Conservation (phyloP, 768 basidiomycete species). For the Rhodotorula graminis region DNA sequence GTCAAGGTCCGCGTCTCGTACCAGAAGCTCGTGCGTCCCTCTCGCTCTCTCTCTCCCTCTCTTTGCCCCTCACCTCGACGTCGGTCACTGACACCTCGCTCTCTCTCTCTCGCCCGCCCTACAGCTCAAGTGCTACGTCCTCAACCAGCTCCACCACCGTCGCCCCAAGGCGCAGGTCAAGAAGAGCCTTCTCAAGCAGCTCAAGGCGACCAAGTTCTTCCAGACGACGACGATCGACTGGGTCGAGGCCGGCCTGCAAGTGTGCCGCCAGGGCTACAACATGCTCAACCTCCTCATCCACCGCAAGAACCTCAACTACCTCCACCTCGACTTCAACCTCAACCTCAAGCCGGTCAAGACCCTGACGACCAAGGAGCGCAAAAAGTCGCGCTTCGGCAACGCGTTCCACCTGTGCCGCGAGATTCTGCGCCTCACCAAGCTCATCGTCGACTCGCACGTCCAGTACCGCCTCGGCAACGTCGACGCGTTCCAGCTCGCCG, state of each 20-base stretch:
- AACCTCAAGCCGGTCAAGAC: conserved; percentile 93
- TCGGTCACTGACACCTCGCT: neutral
- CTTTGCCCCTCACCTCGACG: neutral
- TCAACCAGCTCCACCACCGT: conserved; percentile 84
- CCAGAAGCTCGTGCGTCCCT: conserved; percentile 70
- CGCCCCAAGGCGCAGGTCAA: conserved; percentile 96
- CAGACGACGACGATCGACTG: conserved; percentile 96
- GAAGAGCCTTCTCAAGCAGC: conserved; percentile 90
- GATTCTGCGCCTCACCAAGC: conserved; percentile 93
- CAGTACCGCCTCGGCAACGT: conserved; percentile 98
- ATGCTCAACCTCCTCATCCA: conserved; percentile 98
- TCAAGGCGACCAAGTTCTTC: conserved; percentile 99
- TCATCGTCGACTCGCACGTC: conserved; percentile 97
- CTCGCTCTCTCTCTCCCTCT: neutral
- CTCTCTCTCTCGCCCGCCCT: no score
- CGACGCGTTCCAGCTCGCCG: conserved; percentile 97
- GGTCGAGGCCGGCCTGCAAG: conserved; percentile 98
- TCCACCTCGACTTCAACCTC: conserved; percentile 98
- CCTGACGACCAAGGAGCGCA: conserved; percentile 96
- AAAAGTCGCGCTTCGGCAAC: conserved; percentile 99
- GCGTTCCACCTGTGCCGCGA: conserved; percentile 98
- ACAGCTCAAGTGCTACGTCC: conserved; percentile 76
- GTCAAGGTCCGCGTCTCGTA: conserved; percentile 99
- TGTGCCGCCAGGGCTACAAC: conserved; percentile 98
- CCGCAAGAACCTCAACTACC: conserved; percentile 75